These are phyloP conservation scores for Zopfochytrium polystomum DNA, from an alignment of 371 early-diverging fungal species.

Conservation along the genomic window DNA sequence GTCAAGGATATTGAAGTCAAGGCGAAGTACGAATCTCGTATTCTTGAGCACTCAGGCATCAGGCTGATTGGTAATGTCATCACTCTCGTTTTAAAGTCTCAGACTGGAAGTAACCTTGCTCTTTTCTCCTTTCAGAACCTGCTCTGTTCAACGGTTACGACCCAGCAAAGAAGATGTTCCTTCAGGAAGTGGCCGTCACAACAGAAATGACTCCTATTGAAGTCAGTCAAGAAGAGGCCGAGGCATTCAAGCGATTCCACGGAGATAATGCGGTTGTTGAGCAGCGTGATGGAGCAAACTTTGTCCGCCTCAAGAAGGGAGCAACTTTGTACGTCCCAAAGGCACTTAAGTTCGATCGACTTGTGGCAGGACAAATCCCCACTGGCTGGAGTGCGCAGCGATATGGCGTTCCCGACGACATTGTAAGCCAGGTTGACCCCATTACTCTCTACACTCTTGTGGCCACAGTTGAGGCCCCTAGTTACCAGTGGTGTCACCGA, in stretches of 20 bases:
- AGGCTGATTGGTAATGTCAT: conserved; percentile 69
- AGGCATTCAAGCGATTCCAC: conserved; percentile 83
- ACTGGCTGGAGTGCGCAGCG: conserved; percentile 92
- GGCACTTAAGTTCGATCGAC: conserved; percentile 89
- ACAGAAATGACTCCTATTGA: conserved; percentile 90
- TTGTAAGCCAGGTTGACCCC: conserved; percentile 85
- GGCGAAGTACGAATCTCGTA: conserved; percentile 87
- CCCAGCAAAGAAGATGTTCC: conserved; percentile 80
- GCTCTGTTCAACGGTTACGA: conserved; percentile 88
- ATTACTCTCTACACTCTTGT: conserved; percentile 86
- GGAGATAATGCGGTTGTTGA: conserved; percentile 75
- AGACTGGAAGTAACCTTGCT: too few relatives aligned
- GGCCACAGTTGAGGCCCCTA: conserved; percentile 90
- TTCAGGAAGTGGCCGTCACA: conserved; percentile 91
- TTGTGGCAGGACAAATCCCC: conserved; percentile 94
- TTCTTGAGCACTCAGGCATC: conserved; percentile 90
- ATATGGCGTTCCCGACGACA: conserved; percentile 93
- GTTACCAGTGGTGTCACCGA: conserved; percentile 91
- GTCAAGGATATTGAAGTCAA: conserved; percentile 90
- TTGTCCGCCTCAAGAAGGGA: conserved; percentile 81
- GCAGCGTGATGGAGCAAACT: conserved; percentile 73
- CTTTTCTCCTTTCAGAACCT: conserved; percentile 55
- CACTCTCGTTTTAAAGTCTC: conserved; percentile 6
- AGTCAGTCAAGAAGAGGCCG: conserved; percentile 88
- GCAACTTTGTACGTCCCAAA: conserved; percentile 89